Conservation (phyloP, 805 yeast genomes). For the Cyberlindnera galapagoensis region DNA sequence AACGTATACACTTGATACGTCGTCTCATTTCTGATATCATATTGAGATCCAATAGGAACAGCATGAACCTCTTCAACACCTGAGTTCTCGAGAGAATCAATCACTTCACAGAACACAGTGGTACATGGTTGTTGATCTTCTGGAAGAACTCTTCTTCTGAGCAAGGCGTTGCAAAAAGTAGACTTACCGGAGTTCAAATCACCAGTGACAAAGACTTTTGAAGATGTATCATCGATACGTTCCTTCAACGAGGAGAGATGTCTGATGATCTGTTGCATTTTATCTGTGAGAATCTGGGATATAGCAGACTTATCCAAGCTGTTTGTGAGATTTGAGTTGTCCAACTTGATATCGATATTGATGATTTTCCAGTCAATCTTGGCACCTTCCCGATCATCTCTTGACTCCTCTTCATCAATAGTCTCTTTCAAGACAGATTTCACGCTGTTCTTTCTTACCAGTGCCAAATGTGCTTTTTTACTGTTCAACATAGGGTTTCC, state of each 20-base stretch:
- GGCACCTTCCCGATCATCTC: slow-evolving; percentile 16
- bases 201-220: slow-evolving; percentile 94
- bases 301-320: slow-evolving; percentile 62
- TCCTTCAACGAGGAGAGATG: slow-evolving; percentile 70
- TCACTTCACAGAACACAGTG: slow-evolving; percentile 89
- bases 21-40: slow-evolving; percentile 45
- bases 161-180: slow-evolving; percentile 85
- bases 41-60: slow-evolving; percentile 45
- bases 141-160: slow-evolving; percentile 74
- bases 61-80: slow-evolving; percentile 92
- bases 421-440: slow-evolving; percentile 14
- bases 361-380: slow-evolving; percentile 50
- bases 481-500: slow-evolving; percentile 34
- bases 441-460: slow-evolving; percentile 37
- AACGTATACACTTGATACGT: slow-evolving; percentile 56
- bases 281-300: slow-evolving; percentile 62
- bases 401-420: slow-evolving; percentile 17
- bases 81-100: slow-evolving; percentile 72
- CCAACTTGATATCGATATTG: slow-evolving; percentile 53
- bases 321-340: slow-evolving; percentile 37
- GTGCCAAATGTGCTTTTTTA: slow-evolving; percentile 44
- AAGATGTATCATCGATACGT: slow-evolving; percentile 83
- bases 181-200: slow-evolving; percentile 96
- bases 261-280: slow-evolving; percentile 54
- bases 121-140: slow-evolving; percentile 99